Conservation (phyloP, 2,329 filamentous ascomycete species). For the Alternaria consortialis region DNA sequence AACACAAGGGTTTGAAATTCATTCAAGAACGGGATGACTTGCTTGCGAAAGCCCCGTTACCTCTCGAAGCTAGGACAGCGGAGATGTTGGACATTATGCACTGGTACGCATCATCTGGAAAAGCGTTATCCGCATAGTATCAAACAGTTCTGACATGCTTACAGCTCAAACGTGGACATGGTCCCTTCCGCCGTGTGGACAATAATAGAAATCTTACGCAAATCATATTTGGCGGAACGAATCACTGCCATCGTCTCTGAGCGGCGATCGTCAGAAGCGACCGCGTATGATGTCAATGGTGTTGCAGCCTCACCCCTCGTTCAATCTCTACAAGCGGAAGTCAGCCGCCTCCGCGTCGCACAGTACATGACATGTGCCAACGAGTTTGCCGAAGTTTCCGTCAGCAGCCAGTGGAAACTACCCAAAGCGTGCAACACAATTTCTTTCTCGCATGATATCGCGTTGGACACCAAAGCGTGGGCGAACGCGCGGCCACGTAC, state of each 20-base stretch:
- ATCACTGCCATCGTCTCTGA: constrained; percentile 22
- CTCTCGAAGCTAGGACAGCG: constrained; percentile 19
- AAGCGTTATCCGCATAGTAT: background rate
- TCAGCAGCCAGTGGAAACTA: constrained; percentile 35
- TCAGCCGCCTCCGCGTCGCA: constrained; percentile 32
- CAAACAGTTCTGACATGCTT: constrained; percentile 10
- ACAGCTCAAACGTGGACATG: constrained; percentile 27
- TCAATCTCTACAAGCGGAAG: constrained; percentile 38
- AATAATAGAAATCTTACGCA: constrained; percentile 33
- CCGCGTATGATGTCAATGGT: constrained; percentile 25
- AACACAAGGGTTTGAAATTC: constrained; percentile 31
- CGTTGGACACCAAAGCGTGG: constrained; percentile 37
- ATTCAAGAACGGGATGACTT: constrained; percentile 29
- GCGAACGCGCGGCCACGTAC: constrained; percentile 25
- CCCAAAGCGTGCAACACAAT: constrained; percentile 26
- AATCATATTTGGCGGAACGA: constrained; percentile 26
- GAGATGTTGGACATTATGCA: constrained; percentile 38
- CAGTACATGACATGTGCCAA: constrained; percentile 20
- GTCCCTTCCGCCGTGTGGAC: constrained; percentile 37
- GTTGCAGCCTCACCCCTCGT: constrained; percentile 31
- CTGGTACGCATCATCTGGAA: constrained; percentile 24
- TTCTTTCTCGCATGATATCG: constrained; percentile 37
- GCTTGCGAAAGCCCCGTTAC: constrained; percentile 14
- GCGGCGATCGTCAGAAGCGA: constrained; percentile 15
- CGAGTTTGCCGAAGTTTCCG: constrained; percentile 17